Evolutionary conservation across 2,329 filamentous ascomycete species (phyloP), one percentile per base, ranked within the genome.

Genomic region (Neofusicoccum kwambonambiense): DNA sequence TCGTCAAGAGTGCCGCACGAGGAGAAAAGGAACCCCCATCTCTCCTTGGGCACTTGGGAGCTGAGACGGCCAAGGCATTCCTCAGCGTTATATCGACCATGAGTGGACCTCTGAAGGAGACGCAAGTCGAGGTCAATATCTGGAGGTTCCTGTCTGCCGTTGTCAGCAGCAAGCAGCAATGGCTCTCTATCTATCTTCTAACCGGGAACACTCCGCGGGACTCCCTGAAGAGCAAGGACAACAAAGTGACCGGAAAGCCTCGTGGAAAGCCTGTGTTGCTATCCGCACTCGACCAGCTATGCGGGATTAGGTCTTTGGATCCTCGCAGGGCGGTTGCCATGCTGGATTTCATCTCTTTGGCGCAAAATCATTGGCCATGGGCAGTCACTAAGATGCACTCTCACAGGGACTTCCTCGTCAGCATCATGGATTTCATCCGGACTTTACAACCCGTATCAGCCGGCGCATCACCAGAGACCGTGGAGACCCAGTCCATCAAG

Each of bases 321-420:
- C 83, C 85, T n/a, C 68, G 70, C 15, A 86, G 92, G 67, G 87
- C 89, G 3, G 80, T 93, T 22, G 87, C 90, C 0, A 88, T 97
- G 70, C 83, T 99, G 15, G 89, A 94, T 70, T 98, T 98, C 75
- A 87, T 97, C 42, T 88, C 91, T 2, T 88, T 90, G 2, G 91
- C 94, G 4, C 93, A 97, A 73, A 95, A 97, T 75, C 91, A 93
- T 73, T 98, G 94, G 94, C 90, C 93, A 1, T 97, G 94, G 92
- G 93, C 92, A 1, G 93, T 96, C 64, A 89, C 91, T 64, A 88
- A 90, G 44, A 81, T 96, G 41, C 87, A 90, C 67, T 89, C 89
- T 66, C 90, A 96, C 71, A 84, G 86, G 0, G 81, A 83, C 0
- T 94, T 97, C 71, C 84, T 97, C 64, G 82, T 87, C 47, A 86